phyloP scores from a whole-genome alignment of 2,329 filamentous ascomycete species.

The Teratosphaeria nubilosa region DNA sequence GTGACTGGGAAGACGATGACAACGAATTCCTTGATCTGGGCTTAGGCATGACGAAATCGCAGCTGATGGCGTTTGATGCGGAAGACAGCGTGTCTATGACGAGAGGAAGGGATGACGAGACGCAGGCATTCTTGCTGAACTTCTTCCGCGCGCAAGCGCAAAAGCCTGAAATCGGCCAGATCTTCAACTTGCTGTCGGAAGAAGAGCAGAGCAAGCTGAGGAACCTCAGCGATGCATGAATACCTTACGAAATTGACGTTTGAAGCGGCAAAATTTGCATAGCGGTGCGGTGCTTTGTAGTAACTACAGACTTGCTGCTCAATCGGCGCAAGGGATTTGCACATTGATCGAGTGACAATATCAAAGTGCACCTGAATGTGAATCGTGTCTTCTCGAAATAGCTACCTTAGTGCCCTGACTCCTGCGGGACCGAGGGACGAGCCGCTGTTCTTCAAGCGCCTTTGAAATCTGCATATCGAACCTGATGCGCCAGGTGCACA shows the following conservation, averaged over 20 bases:
- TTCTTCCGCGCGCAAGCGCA: slow-evolving; percentile 58
- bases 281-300: neutral
- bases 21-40: slow-evolving; percentile 65
- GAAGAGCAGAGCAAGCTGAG: slow-evolving; percentile 46
- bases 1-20: slow-evolving; percentile 81
- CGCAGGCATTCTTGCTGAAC: slow-evolving; percentile 69
- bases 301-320: neutral
- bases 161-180: slow-evolving; percentile 45
- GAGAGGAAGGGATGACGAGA: slow-evolving; percentile 78
- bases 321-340: neutral
- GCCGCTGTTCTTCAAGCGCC: neutral
- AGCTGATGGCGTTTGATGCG: slow-evolving; percentile 68
- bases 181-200: slow-evolving; percentile 44
- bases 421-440: neutral
- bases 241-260: neutral
- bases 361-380: neutral
- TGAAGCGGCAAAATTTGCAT: neutral
- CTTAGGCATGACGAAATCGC: slow-evolving; percentile 43
- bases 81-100: slow-evolving; percentile 37
- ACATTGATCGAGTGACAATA: neutral
- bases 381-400: neutral
- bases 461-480: neutral
- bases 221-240: slow-evolving; percentile 14
- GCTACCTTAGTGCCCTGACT: neutral
- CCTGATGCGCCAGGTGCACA: neutral